Conservation (phyloP, 2,329 filamentous ascomycete species). For the Fusarium sulawesiense region DNA sequence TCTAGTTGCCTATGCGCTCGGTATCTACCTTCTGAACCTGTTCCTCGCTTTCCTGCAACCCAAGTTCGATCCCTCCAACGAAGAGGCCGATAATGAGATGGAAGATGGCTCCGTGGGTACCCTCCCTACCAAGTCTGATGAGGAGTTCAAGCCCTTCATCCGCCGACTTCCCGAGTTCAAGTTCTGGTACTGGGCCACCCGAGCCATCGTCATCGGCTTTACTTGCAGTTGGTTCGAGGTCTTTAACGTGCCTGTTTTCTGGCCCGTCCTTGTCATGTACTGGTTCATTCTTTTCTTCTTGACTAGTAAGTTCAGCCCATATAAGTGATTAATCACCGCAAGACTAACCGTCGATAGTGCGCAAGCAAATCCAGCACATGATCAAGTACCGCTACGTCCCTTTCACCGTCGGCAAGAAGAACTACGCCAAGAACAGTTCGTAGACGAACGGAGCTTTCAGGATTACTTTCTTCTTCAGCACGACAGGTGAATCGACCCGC, state of each 20-base stretch:
- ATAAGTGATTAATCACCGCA: not conserved
- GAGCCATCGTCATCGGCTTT: conserved; percentile 85
- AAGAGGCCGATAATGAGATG: conserved; percentile 90
- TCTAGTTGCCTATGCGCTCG: conserved; percentile 93
- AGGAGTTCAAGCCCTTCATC: conserved; percentile 98
- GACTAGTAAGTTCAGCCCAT: conserved; percentile 77
- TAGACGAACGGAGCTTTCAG: conserved; percentile 37
- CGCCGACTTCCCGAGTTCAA: conserved; percentile 97
- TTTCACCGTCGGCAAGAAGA: conserved; percentile 90
- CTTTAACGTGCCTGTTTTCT: conserved; percentile 98
- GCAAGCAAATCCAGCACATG: conserved; percentile 99
- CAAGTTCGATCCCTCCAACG: conserved; percentile 98
- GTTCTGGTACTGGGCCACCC: conserved; percentile 97
- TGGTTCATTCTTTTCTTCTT: conserved; percentile 97
- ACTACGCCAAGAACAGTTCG: conserved; percentile 75
- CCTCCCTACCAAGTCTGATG: conserved; percentile 93
- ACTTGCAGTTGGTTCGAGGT: conserved; percentile 91
- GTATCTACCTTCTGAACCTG: conserved; percentile 98
- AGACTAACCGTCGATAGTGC: conserved; percentile 69
- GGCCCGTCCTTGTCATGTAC: conserved; percentile 98
- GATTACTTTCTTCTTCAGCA: conserved; percentile 38
- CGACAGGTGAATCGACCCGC: conserved; percentile 17
- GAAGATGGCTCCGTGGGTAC: conserved; percentile 87
- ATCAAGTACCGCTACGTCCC: conserved; percentile 99
- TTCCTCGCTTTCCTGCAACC: conserved; percentile 98